Percentiles rank a stretch among this genome's conserved stretches.
Conservation (phyloP, 306 rosid species). For the Mimosa pudica region DNA sequence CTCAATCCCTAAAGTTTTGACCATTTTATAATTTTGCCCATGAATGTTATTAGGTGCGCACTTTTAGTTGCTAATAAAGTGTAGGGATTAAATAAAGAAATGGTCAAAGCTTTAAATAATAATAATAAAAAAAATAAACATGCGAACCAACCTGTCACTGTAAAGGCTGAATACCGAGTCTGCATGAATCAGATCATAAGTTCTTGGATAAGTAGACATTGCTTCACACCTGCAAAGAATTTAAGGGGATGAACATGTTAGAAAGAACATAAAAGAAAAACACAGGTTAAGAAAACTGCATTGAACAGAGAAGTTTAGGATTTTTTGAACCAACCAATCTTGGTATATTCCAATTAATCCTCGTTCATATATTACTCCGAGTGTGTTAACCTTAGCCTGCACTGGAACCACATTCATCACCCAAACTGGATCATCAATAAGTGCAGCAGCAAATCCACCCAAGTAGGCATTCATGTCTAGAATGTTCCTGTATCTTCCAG, state of each 20-base stretch:
- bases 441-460: constrained; percentile 84
- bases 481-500: constrained; percentile 71
- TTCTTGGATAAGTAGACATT: constrained; percentile 93
- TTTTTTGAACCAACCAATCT: constrained; percentile 56
- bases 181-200: constrained; percentile 84
- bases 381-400: constrained; percentile 59
- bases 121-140: background rate
- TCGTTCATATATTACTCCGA: constrained; percentile 77
- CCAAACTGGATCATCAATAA: constrained; percentile 74
- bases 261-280: background rate
- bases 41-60: no score
- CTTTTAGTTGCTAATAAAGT: no score
- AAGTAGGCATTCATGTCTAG: constrained; percentile 81
- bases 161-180: constrained; percentile 77
- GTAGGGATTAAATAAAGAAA: no score
- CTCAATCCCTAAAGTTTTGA: no score
- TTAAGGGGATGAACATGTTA: background rate
- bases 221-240: constrained; percentile 77
- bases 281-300: background rate
- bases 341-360: constrained; percentile 90
- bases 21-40: no score
- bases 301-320: background rate
- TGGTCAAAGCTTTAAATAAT: no score
- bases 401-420: constrained; percentile 90
- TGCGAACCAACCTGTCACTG: constrained; percentile 47